Percentiles rank a stretch among this genome's conserved stretches.
These are phyloP conservation scores for Stachybotrys chartarum DNA, from an alignment of 2,329 filamentous ascomycete genomes.

Conservation along the genomic window DNA sequence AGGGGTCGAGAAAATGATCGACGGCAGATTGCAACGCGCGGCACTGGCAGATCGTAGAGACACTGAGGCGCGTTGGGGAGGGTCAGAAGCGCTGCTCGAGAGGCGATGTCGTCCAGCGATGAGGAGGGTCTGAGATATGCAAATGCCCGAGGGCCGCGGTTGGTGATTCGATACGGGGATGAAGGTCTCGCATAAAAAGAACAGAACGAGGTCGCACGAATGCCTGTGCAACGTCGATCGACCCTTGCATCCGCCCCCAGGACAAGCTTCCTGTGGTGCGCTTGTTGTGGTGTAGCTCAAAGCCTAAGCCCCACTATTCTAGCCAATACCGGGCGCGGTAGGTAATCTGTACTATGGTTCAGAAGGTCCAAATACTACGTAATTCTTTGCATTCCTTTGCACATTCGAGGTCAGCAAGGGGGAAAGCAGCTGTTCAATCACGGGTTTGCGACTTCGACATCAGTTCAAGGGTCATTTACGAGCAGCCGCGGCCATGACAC, in stretches of 20 bases:
- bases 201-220: neutral
- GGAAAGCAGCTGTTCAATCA: neutral
- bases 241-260: neutral
- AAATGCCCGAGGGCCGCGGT: neutral
- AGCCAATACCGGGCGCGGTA: neutral
- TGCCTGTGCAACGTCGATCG: neutral
- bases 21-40: neutral
- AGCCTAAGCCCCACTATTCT: neutral
- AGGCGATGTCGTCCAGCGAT: neutral
- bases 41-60: neutral
- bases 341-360: neutral
- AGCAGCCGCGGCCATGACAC: slow-evolving; percentile 27
- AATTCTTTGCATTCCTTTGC: neutral
- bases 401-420: neutral
- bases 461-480: neutral
- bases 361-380: neutral
- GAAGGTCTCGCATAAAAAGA: neutral
- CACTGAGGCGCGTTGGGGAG: neutral
- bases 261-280: neutral
- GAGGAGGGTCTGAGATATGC: neutral
- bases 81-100: neutral
- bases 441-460: neutral
- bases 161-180: neutral
- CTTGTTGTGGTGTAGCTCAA: neutral
- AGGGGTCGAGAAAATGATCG: too few species aligned